Base-by-base conservation (phyloP, 257 asterid genomes). In the Osmanthus fragrans region DNA sequence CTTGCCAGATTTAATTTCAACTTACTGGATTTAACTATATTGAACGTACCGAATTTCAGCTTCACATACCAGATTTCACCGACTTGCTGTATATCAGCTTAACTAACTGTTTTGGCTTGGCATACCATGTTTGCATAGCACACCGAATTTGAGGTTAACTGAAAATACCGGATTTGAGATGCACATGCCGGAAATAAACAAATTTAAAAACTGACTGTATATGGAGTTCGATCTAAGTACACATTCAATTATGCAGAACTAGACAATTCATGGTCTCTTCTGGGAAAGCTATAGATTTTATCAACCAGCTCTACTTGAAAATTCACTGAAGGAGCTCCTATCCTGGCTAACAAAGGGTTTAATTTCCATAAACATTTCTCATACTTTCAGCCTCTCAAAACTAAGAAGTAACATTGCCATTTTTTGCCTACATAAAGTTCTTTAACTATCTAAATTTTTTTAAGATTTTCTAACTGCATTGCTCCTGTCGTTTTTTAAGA, bases 221-320 rank as follows among this genome's bases (percentile, higher is more conserved):
- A n/a, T 25, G 27, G 27, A 25, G 7, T 47, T 30, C 73, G n/a
- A 72, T 71, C 42, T 29, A 11, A 40, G 0, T 56, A 68, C 67
- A 25, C 29, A 4, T 30, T 23, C 23, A 54, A 16, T 79, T 66
- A 58, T 74, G 27, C 88, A 95, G 99, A 93, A 93, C 82, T 95
- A 97, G 99, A 95, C 98, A 1, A 68, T 95, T 84, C 98, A 92
- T 68, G 99, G 99, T 60, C 87, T 95, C 29, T 95, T 89, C 79
- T 95, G 99, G 99, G 98, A 97, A 83, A 95, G 98, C 81, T 83
- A 95, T 77, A 88, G 36, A 78, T 86, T 89, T 40, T 88, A 95
- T 76, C 85, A 79, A 80, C 97, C 96, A 10, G 80, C 5, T 25
- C 90, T 91, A 77, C 92, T 93, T 30, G 87, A 88, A 73, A 94